Percentiles rank a stretch among this genome's conserved stretches.
phyloP scores from a whole-genome alignment of 495 filamentous ascomycete genomes.

The Penicillium desertorum region DNA sequence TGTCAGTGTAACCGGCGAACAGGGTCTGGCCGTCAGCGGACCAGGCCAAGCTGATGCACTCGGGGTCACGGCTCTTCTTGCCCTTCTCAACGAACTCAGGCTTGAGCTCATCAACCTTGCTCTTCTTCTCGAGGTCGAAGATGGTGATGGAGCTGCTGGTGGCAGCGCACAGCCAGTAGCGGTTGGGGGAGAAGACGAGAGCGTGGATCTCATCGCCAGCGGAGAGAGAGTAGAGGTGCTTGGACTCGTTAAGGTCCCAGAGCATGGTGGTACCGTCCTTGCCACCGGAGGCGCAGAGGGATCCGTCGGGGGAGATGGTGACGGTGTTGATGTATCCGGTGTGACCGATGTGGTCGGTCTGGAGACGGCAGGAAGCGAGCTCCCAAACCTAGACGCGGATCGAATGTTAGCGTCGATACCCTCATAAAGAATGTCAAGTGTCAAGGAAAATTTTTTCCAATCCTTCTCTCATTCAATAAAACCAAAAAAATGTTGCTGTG shows the following conservation, averaged over 20 bases:
- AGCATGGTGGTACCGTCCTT: constrained; percentile 99
- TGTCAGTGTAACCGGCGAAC: constrained; percentile 99
- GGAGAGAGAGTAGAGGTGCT: constrained; percentile 99
- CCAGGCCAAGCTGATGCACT: constrained; percentile 97
- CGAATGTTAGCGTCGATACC: constrained; percentile 29
- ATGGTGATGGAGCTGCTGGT: constrained; percentile 98
- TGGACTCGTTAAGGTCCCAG: constrained; percentile 99
- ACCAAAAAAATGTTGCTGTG: constrained; percentile 25
- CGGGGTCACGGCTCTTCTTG: constrained; percentile 98
- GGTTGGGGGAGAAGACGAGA: constrained; percentile 99
- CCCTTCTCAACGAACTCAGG: constrained; percentile 94
- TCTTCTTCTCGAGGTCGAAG: constrained; percentile 99
- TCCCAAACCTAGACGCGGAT: constrained; percentile 81
- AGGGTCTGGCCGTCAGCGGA: constrained; percentile 96
- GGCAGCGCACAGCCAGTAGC: constrained; percentile 99
- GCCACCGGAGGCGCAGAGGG: constrained; percentile 97
- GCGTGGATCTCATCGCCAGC: constrained; percentile 99
- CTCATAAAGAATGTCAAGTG: constrained; percentile 10
- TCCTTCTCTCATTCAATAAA: constrained; percentile 22
- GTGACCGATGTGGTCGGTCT: constrained; percentile 99
- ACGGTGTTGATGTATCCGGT: constrained; percentile 99
- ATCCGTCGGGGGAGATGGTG: constrained; percentile 99
- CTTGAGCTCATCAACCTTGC: constrained; percentile 99
- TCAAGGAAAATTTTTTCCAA: constrained; percentile 16
- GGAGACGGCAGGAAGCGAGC: constrained; percentile 96